phyloP scores from a whole-genome alignment of 768 basidiomycete genomes.

The Rhodosporidiobolus odoratus region DNA sequence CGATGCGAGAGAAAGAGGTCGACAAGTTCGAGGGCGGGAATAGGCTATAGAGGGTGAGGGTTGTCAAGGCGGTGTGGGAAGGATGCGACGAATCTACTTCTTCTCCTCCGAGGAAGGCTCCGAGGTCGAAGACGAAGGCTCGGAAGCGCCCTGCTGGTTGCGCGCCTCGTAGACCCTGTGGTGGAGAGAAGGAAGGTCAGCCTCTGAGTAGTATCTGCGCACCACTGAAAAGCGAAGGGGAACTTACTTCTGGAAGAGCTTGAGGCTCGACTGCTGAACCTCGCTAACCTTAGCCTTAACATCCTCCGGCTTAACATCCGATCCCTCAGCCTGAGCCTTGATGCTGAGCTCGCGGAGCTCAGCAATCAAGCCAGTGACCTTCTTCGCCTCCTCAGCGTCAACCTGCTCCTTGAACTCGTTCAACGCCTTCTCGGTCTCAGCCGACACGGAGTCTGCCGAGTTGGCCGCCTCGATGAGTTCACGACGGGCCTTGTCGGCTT shows the following conservation, averaged over 20 bases:
- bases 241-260: slow-evolving; percentile 21
- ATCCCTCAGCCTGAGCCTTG: slow-evolving; percentile 84
- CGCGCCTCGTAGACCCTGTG: slow-evolving; percentile 11
- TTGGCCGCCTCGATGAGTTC: slow-evolving; percentile 90
- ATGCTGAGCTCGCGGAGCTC: slow-evolving; percentile 83
- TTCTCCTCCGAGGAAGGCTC: slow-evolving; percentile 13
- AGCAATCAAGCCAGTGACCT: slow-evolving; percentile 75
- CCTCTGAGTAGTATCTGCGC: too few species aligned
- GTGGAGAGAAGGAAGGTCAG: not conserved
- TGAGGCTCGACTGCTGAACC: slow-evolving; percentile 60
- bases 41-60: not conserved
- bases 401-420: slow-evolving; percentile 97
- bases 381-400: slow-evolving; percentile 84
- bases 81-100: too few species aligned
- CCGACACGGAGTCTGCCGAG: slow-evolving; percentile 87
- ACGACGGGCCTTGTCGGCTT: slow-evolving; percentile 69
- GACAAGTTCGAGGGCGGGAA: not conserved
- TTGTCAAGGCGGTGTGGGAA: too few species aligned
- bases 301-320: slow-evolving; percentile 69
- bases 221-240: not conserved
- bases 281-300: slow-evolving; percentile 91
- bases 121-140: not conserved
- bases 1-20: not conserved
- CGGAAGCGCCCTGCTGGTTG: not conserved
- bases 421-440: slow-evolving; percentile 98